Evolutionary conservation across 2,329 filamentous ascomycete species (phyloP).

Genomic region (Phoma sp.): DNA sequence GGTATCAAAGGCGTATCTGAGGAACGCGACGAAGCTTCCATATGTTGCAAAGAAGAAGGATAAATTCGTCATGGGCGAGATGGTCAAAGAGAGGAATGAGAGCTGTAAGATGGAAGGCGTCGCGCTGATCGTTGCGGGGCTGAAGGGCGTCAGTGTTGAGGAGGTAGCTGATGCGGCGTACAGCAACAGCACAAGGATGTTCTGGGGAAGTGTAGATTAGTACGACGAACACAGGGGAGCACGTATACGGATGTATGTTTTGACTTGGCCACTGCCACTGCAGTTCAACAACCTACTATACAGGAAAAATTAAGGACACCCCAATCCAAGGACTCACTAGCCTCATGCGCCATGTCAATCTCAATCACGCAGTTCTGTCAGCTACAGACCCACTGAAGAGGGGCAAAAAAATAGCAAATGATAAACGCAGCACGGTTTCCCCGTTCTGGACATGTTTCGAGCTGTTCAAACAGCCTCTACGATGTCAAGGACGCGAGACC

Average conservation of each 20-base stretch:
- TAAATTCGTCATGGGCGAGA: constrained; percentile 54
- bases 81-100: constrained; percentile 61
- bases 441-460: too few relatives aligned
- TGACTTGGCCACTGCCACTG: not conserved
- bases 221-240: too few relatives aligned
- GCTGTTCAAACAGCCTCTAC: too few relatives aligned
- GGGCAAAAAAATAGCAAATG: too few relatives aligned
- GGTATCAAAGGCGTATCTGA: constrained; percentile 53
- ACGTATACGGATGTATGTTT: not conserved
- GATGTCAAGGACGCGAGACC: not conserved
- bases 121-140: constrained; percentile 56
- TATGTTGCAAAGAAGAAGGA: constrained; percentile 56
- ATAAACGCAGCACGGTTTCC: too few relatives aligned
- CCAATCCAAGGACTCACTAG: too few relatives aligned
- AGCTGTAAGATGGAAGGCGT: constrained; percentile 58
- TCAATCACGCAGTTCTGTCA: too few relatives aligned
- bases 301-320: too few relatives aligned
- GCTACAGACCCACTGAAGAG: too few relatives aligned
- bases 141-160: constrained; percentile 53
- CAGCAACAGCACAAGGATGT: constrained; percentile 42
- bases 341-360: too few relatives aligned
- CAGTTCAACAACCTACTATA: too few relatives aligned
- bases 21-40: constrained; percentile 48
- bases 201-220: not conserved
- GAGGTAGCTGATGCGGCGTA: constrained; percentile 53